Percentiles rank a stretch among this genome's conserved stretches.
Conservation (phyloP, 139 green algal genomes). For the Trebouxia sp. region DNA sequence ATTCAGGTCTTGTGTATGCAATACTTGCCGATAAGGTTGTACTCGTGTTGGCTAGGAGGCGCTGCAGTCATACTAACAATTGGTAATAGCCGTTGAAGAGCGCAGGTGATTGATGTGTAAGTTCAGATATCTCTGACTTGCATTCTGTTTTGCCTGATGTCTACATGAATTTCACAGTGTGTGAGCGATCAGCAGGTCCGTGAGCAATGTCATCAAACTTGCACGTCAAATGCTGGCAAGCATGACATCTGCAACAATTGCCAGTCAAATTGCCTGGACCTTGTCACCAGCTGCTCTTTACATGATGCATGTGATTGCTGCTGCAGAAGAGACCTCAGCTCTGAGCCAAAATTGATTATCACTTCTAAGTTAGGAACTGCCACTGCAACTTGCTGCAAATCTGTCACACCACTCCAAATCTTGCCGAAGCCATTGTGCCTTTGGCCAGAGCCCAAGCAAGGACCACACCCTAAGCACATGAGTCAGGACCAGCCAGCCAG, state of each 20-base stretch:
- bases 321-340: background rate
- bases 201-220: too few species aligned
- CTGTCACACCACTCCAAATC: conserved; percentile 19
- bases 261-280: too few species aligned
- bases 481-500: conserved; percentile 19
- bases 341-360: background rate
- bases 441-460: conserved; percentile 1
- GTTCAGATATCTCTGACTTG: background rate
- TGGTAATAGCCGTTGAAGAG: too few species aligned
- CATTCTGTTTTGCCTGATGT: too few species aligned
- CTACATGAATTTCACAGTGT: too few species aligned
- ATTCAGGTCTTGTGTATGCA: background rate
- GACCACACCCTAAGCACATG: background rate
- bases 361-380: background rate
- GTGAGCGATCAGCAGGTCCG: too few species aligned
- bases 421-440: conserved; percentile 6
- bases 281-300: too few species aligned
- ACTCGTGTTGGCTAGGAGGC: too few species aligned
- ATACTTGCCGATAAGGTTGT: too few species aligned
- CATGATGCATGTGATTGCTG: background rate
- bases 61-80: too few species aligned
- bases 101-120: background rate
- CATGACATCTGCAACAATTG: too few species aligned
- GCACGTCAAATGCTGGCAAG: too few species aligned
- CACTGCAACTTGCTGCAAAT: conserved; percentile 25